These are phyloP conservation scores for Lagerstroemia speciosa DNA, from an alignment of 345 rosid genomes.

Conservation along the genomic window DNA sequence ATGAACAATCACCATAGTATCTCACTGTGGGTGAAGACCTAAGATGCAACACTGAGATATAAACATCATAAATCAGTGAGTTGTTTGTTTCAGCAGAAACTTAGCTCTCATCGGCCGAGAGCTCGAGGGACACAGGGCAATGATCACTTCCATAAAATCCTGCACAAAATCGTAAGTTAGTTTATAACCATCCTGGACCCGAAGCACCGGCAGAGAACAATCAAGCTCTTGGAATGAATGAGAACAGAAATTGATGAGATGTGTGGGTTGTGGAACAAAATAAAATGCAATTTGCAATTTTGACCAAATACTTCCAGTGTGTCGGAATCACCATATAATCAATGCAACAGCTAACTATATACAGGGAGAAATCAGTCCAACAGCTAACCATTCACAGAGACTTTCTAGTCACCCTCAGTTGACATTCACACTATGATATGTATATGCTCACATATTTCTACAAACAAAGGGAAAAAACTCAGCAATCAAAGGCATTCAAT, in stretches of 20 bases:
- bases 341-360: background rate
- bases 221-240: no score
- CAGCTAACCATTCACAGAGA: background rate
- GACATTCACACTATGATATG: no score
- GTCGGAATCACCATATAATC: background rate
- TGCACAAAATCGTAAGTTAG: constrained; percentile 12
- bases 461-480: background rate
- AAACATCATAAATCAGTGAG: constrained; percentile 7
- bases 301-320: background rate
- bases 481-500: background rate
- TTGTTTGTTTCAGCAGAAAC: background rate
- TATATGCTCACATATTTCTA: no score
- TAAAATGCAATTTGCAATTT: background rate
- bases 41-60: background rate
- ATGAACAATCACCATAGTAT: background rate
- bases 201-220: background rate
- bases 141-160: constrained; percentile 93
- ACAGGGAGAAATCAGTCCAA: background rate
- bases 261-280: background rate
- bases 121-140: constrained; percentile 80
- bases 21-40: background rate
- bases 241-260: background rate
- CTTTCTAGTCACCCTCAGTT: no score
- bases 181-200: background rate
- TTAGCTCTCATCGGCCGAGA: constrained; percentile 28